Evolutionary conservation across 2,329 filamentous ascomycete genomes (phyloP).

Genomic region (Cercospora sp.): DNA sequence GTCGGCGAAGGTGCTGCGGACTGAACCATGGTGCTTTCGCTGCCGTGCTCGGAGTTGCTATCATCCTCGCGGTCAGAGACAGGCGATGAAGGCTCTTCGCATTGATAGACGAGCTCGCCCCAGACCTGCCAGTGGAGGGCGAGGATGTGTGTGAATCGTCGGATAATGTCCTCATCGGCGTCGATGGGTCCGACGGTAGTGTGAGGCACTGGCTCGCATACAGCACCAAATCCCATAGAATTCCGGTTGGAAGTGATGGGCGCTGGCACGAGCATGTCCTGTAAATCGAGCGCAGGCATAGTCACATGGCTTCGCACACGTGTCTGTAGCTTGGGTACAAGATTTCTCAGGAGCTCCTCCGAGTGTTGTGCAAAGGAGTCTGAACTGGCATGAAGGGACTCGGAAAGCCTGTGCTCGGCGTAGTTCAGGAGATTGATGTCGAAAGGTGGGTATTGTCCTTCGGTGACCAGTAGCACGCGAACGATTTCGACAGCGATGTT

Average conservation of each 20-base stretch:
- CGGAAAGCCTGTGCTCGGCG: conserved; percentile 40
- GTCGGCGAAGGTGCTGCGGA: conserved; percentile 29
- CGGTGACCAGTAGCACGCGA: conserved; percentile 43
- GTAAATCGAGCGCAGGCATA: conserved; percentile 47
- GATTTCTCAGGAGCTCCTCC: conserved; percentile 36
- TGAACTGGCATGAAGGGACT: conserved; percentile 36
- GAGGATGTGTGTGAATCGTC: conserved; percentile 77
- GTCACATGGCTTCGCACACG: conserved; percentile 38
- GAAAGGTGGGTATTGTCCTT: conserved; percentile 35
- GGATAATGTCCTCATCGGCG: conserved; percentile 62
- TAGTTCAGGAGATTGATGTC: conserved; percentile 40
- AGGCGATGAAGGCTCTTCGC: conserved; percentile 15
- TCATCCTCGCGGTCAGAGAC: conserved; percentile 26
- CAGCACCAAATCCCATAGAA: conserved; percentile 33
- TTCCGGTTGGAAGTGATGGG: conserved; percentile 18
- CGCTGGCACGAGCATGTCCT: conserved; percentile 44
- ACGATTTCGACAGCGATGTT: conserved; percentile 51
- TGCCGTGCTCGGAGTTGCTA: conserved; percentile 26
- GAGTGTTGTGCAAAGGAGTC: conserved; percentile 34
- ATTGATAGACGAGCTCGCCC: conserved; percentile 69
- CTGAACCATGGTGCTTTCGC: conserved; percentile 25
- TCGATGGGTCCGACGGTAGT: conserved; percentile 26
- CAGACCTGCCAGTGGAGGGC: conserved; percentile 90
- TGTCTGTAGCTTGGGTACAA: conserved; percentile 41
- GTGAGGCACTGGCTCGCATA: conserved; percentile 29